A percentile compares a stretch with the other conserved stretches of the same genome.
Evolutionary conservation across 176 grass and related monocot genomes (phyloP).

Genomic region (Thalia dealbata): DNA sequence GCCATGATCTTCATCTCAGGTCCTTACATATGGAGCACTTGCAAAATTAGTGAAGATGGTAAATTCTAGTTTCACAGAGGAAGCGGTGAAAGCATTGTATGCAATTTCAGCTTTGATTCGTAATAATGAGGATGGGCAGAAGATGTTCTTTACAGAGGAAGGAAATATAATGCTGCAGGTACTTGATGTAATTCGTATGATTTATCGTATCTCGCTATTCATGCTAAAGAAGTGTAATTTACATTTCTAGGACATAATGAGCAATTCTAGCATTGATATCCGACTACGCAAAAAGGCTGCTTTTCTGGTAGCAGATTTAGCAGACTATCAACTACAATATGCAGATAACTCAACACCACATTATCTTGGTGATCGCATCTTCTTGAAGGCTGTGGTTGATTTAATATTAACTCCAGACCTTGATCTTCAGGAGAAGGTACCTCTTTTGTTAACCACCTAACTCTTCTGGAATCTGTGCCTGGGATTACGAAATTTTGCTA

Average conservation of each 20-base stretch:
- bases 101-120: conserved; percentile 76
- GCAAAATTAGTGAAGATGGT: conserved; percentile 79
- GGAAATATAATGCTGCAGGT: conserved; percentile 78
- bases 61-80: conserved; percentile 52
- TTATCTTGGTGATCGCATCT: conserved; percentile 50
- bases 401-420: conserved; percentile 54
- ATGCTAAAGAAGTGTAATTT: background rate
- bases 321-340: conserved; percentile 53
- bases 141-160: conserved; percentile 45
- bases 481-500: background rate
- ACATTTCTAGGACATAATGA: conserved; percentile 61
- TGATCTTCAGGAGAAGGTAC: conserved; percentile 89
- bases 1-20: conserved; percentile 30
- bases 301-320: conserved; percentile 60
- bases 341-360: conserved; percentile 29
- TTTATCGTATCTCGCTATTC: conserved; percentile 7
- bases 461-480: background rate
- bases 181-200: conserved; percentile 15
- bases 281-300: conserved; percentile 66
- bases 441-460: background rate
- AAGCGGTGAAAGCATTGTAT: conserved; percentile 77
- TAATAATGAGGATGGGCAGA: conserved; percentile 66
- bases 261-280: conserved; percentile 30
- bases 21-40: conserved; percentile 67
- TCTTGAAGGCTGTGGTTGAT: conserved; percentile 58